Evolutionary conservation across 192 early-diverging fungal genomes (phyloP), one percentile per base, ranked within the genome.

Genomic region (Coemansia sp.): DNA sequence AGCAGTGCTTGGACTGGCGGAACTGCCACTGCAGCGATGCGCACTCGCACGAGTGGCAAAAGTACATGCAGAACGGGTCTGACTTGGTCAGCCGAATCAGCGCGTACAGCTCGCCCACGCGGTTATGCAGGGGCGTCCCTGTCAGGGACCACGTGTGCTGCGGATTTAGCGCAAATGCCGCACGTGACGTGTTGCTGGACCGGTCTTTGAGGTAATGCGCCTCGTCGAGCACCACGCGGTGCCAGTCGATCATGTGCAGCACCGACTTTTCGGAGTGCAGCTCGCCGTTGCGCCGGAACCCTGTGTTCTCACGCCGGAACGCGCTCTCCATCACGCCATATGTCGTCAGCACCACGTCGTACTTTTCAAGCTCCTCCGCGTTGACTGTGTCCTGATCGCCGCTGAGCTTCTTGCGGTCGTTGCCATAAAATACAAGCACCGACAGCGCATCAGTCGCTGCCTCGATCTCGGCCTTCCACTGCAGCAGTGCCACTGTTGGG

Each of bases 171-270:
- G 82, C 85, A 71, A 95, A 97, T 21, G 88, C 89, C 1, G 92
- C 89, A 59, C 92, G 85, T 1, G 94, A 92, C 28, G 95, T 93
- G 44, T 89, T 92, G 63, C 84, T 87, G 0, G 78, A 85, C 38
- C 95, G 82, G 72, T 97, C 93, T 66, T 95, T 95, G 70, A 97
- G 93, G 62, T 90, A 85, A 77, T 97, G 95, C 2, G 94, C 89
- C 71, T 91, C 83, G 58, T 97, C 94, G 6, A 97, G 77, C 2
- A 97, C 81, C 15, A 97, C 79, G 7, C 95, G 87, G 67, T 87
- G 87, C 94, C 93, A 97, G 0, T 84, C 28, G 31, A 95, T 84
- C 0, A 68, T 62, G 66, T 95, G 94, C 37, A 97, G 68, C 38
- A 88, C 38, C 1, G 88, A 90, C 6, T 66, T 58, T 38, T 89